A percentile compares a stretch with the other conserved stretches of the same genome.
phyloP scores from a whole-genome alignment of 2,329 filamentous ascomycete genomes.

The Colletotrichum tropicicola region DNA sequence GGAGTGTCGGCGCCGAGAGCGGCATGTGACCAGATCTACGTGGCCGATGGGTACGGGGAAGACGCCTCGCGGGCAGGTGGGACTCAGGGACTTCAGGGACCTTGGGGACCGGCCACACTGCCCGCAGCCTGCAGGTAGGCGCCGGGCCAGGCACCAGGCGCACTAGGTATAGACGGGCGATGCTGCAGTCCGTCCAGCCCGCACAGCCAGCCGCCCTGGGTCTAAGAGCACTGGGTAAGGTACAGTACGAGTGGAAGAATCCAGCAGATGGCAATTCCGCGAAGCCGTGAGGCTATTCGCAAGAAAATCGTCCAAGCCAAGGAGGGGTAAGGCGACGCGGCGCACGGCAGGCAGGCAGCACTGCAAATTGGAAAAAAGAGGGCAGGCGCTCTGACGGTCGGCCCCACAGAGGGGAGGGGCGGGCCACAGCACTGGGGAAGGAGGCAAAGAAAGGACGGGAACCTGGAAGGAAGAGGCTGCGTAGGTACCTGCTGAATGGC shows the following conservation, averaged over 20 bases:
- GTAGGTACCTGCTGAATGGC: not conserved
- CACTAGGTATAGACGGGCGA: too few relatives aligned
- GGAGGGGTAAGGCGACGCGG: too few relatives aligned
- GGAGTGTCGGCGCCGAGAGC: not conserved
- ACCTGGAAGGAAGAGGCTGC: too few relatives aligned
- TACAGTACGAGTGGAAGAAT: not conserved
- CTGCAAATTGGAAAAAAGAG: too few relatives aligned
- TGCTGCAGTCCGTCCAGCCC: too few relatives aligned
- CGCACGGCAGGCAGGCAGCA: too few relatives aligned
- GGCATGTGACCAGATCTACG: not conserved
- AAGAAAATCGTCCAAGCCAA: too few relatives aligned
- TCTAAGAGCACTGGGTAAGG: too few relatives aligned
- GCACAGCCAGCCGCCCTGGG: too few relatives aligned
- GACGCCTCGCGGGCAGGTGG: constrained; percentile 17
- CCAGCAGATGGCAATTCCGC: constrained; percentile 10
- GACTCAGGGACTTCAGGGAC: constrained; percentile 3
- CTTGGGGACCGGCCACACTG: not conserved
- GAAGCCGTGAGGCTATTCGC: not conserved
- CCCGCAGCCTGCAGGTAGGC: constrained; percentile 5
- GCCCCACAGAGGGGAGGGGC: constrained; percentile 6
- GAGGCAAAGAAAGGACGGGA: not conserved
- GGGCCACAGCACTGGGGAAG: too few relatives aligned
- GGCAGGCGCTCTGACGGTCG: not conserved
- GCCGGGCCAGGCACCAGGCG: not conserved
- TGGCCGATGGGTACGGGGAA: not conserved